These are phyloP conservation scores for Colletotrichum sp. DNA, from an alignment of 2,329 filamentous ascomycete genomes.

Conservation along the genomic window DNA sequence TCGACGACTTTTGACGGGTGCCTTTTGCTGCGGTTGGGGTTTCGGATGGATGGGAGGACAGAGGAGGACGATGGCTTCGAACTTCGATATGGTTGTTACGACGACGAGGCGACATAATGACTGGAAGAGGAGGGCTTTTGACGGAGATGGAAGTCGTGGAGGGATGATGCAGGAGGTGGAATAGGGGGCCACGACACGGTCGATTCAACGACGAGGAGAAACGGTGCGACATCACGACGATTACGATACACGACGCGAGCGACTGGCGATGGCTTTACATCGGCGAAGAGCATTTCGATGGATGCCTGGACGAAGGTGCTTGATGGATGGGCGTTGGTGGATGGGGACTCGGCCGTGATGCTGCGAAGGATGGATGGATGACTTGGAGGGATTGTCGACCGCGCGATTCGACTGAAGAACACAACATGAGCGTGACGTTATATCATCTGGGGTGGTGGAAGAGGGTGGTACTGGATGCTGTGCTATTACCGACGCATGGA, in stretches of 20 bases:
- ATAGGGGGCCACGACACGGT: not conserved
- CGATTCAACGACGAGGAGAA: not conserved
- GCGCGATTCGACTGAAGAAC: no score
- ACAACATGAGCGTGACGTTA: no score
- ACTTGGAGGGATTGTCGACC: not conserved
- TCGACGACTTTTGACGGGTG: not conserved
- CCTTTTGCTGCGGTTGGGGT: not conserved
- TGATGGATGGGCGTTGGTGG: not conserved
- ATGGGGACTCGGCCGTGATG: no score
- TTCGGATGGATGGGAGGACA: not conserved
- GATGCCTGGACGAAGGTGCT: not conserved
- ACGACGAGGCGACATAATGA: not conserved
- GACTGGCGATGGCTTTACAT: not conserved
- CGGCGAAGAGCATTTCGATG: rapidly evolving
- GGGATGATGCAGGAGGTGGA: not conserved
- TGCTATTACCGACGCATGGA: no score
- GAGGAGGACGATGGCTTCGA: not conserved
- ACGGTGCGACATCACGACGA: not conserved
- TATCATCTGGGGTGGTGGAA: no score
- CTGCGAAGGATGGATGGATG: not conserved
- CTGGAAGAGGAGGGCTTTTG: not conserved
- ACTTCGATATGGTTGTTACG: not conserved
- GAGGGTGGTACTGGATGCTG: no score
- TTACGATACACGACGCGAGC: not conserved
- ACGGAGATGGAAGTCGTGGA: rapidly evolving